Evolutionary conservation across 306 rosid species (phyloP).

Genomic region (Vigna radiata): DNA sequence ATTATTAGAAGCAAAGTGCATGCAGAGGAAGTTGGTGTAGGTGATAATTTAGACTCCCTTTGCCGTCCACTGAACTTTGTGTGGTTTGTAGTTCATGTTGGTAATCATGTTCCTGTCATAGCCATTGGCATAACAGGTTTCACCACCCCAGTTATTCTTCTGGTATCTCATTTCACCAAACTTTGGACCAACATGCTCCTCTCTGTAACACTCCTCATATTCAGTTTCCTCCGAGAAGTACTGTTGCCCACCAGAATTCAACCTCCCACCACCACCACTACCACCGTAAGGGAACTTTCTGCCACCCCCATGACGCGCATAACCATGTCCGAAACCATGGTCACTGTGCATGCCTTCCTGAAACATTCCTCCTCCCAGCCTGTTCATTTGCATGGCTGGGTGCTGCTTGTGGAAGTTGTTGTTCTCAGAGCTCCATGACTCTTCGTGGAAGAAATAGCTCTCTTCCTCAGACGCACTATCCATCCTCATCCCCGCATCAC

Average conservation of each 20-base stretch:
- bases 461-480: slow-evolving; percentile 25
- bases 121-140: slow-evolving; percentile 9
- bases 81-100: slow-evolving; percentile 34
- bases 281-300: slow-evolving; percentile 17
- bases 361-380: slow-evolving; percentile 28
- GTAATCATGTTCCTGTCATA: not conserved
- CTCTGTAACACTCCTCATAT: slow-evolving; percentile 31
- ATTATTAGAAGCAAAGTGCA: not conserved
- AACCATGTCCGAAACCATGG: not conserved
- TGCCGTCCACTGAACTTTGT: slow-evolving; percentile 39
- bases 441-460: slow-evolving; percentile 26
- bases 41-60: slow-evolving; percentile 44
- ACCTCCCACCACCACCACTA: not conserved
- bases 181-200: slow-evolving; percentile 34
- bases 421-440: slow-evolving; percentile 34
- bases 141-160: slow-evolving; percentile 27
- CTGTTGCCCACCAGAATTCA: slow-evolving; percentile 17
- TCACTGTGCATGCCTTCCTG: not conserved
- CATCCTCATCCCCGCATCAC: slow-evolving; percentile 41
- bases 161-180: slow-evolving; percentile 47
- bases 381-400: slow-evolving; percentile 2
- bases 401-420: not conserved
- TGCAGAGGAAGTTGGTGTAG: not conserved
- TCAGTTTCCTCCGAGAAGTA: slow-evolving; percentile 15
- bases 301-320: not conserved